A percentile compares a stretch with the other conserved stretches of the same genome.
Evolutionary conservation across 1,284 basidiomycete genomes (phyloP).

Genomic region (Porodaedalea pini): DNA sequence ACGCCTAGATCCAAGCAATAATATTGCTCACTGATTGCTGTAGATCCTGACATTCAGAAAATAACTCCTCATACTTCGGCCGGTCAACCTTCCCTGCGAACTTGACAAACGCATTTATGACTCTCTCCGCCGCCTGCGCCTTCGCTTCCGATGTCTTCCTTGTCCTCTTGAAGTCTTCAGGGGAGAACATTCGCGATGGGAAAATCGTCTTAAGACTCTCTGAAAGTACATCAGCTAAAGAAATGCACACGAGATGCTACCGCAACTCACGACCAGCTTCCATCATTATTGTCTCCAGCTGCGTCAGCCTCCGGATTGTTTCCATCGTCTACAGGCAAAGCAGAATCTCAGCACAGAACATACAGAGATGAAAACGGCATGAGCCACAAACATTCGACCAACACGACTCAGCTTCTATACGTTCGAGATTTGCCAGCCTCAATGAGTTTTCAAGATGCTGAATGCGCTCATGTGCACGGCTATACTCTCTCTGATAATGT

Average conservation of each 20-base stretch:
- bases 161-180: constrained; percentile 10
- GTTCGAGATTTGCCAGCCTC: constrained; percentile 2
- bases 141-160: constrained; percentile 44
- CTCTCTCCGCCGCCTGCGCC: constrained; percentile 54
- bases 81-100: constrained; percentile 30
- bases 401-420: constrained; percentile 13
- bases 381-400: constrained; percentile 16
- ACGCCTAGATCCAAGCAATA: constrained; percentile 8
- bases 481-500: constrained; percentile 81
- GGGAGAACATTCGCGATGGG: constrained; percentile 17
- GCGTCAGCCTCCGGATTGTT: constrained; percentile 38
- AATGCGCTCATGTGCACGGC: constrained; percentile 64
- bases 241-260: not conserved
- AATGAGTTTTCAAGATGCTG: constrained; percentile 8
- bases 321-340: constrained; percentile 10
- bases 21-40: constrained; percentile 56
- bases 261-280: constrained; percentile 19
- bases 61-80: constrained; percentile 37
- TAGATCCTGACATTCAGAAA: constrained; percentile 46
- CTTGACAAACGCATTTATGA: constrained; percentile 58
- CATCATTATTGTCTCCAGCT: not conserved
- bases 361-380: not conserved
- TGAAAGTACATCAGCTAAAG: constrained; percentile 1
- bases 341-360: not conserved
- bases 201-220: constrained; percentile 22